Conservation (phyloP, 768 basidiomycete species). For the Lentinula aciculospora region DNA sequence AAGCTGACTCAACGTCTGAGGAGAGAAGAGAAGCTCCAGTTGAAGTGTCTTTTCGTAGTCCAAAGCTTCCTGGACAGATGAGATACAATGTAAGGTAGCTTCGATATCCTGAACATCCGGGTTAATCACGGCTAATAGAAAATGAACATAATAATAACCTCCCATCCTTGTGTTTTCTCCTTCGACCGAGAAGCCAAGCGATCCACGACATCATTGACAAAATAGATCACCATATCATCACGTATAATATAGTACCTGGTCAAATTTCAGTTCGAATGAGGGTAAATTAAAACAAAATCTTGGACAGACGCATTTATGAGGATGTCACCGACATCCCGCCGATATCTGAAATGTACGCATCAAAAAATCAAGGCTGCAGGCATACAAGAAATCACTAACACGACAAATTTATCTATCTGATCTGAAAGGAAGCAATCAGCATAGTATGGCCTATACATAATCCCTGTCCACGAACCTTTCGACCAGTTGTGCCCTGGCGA, state of each 20-base stretch:
- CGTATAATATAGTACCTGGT: conserved; percentile 83
- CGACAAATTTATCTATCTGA: conserved; percentile 72
- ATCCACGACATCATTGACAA: conserved; percentile 56
- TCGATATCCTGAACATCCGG: conserved; percentile 62
- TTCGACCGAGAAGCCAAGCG: conserved; percentile 41
- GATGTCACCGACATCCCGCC: conserved; percentile 82
- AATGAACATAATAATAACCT: conserved; percentile 39
- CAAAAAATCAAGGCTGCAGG: not conserved
- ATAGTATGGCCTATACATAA: not conserved
- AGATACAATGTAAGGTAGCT: conserved; percentile 79
- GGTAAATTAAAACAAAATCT: conserved; percentile 5
- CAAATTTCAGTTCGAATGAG: not conserved
- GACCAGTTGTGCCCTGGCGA: conserved; percentile 48
- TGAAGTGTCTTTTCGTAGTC: conserved; percentile 46
- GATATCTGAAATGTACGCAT: conserved; percentile 45
- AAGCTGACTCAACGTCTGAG: conserved; percentile 61
- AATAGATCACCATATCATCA: conserved; percentile 73
- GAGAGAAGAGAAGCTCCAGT: conserved; percentile 63
- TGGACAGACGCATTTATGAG: conserved; percentile 76
- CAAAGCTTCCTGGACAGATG: conserved; percentile 84
- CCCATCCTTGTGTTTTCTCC: conserved; percentile 50
- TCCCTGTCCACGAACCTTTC: conserved; percentile 46
- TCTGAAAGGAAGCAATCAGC: conserved; percentile 36
- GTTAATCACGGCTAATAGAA: not conserved
- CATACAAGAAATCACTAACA: conserved; percentile 38